A percentile compares a stretch with the other conserved stretches of the same genome.
phyloP scores from a whole-genome alignment of 164 flowering plant species.

The Hamamelis virginiana region DNA sequence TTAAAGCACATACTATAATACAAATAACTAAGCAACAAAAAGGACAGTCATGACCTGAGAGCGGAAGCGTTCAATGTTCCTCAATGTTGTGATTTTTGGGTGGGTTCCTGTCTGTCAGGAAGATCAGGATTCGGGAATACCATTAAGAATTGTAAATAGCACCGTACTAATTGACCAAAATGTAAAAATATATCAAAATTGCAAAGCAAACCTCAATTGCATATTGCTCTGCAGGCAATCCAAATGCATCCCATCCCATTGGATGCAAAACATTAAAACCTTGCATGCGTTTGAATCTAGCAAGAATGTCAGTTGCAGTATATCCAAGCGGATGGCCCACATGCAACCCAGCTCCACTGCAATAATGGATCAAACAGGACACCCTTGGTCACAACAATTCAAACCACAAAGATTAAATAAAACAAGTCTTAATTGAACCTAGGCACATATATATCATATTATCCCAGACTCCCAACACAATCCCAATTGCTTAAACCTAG shows the following conservation, averaged over 20 bases:
- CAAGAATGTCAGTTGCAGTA: constrained; percentile 94
- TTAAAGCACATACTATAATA: not conserved
- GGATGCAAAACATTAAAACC: constrained; percentile 98
- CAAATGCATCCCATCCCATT: constrained; percentile 99
- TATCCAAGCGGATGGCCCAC: constrained; percentile 99
- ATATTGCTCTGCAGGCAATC: constrained; percentile 96
- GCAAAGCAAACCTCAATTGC: constrained; percentile 73
- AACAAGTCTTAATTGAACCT: too few relatives aligned
- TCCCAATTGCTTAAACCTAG: not conserved
- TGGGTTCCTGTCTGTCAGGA: constrained; percentile 86
- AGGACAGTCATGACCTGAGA: constrained; percentile 57
- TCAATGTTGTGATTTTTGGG: constrained; percentile 79
- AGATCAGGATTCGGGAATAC: constrained; percentile 11
- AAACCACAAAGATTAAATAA: constrained; percentile 3
- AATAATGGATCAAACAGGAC: constrained; percentile 6
- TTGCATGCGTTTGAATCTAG: constrained; percentile 87
- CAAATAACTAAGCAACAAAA: not conserved
- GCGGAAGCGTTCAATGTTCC: constrained; percentile 82
- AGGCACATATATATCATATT: not conserved
- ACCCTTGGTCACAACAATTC: not conserved
- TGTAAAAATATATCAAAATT: not conserved
- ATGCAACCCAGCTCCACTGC: constrained; percentile 95
- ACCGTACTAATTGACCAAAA: not conserved
- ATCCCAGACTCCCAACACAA: not conserved
- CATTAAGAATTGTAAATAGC: not conserved